Evolutionary conservation across 768 basidiomycete species (phyloP).

Genomic region (Astraeus odoratus): DNA sequence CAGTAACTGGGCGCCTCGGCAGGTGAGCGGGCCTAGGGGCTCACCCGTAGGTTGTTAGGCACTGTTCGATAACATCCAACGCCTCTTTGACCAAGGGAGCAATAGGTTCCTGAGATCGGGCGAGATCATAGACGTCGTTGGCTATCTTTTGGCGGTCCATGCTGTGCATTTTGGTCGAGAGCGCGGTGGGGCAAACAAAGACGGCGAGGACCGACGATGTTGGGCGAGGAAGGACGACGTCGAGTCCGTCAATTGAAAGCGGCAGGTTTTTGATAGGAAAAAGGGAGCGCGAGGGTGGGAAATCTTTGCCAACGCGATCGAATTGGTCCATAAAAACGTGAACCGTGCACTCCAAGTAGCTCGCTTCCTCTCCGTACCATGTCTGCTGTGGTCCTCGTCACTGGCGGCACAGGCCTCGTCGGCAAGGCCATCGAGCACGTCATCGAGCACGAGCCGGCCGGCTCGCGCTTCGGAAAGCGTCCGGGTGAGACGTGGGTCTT

Average conservation of each 20-base stretch:
- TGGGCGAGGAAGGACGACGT: too few species aligned
- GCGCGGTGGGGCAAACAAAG: too few species aligned
- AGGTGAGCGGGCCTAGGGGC: constrained; percentile 24
- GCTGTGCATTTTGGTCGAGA: too few species aligned
- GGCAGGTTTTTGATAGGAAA: not conserved
- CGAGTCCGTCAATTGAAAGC: too few species aligned
- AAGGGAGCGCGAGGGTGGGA: not conserved
- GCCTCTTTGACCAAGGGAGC: constrained; percentile 68
- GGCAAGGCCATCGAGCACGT: constrained; percentile 78
- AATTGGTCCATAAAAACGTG: too few species aligned
- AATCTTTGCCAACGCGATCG: not conserved
- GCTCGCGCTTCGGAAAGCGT: constrained; percentile 70
- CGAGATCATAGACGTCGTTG: constrained; percentile 54
- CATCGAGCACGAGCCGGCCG: constrained; percentile 70
- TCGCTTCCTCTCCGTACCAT: too few species aligned
- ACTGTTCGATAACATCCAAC: constrained; percentile 70
- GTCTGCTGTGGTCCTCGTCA: constrained; percentile 61
- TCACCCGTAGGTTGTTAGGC: constrained; percentile 76
- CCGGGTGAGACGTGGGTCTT: constrained; percentile 85
- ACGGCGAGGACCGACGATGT: too few species aligned
- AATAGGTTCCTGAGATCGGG: constrained; percentile 47
- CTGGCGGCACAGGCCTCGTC: constrained; percentile 81
- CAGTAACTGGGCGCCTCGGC: constrained; percentile 5
- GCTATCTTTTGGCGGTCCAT: constrained; percentile 52
- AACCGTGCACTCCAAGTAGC: too few species aligned